Percentiles rank a stretch among this genome's conserved stretches.
These are phyloP conservation scores for Ogataea parapolymorpha DNA, from an alignment of 805 yeast species.

Conservation along the genomic window DNA sequence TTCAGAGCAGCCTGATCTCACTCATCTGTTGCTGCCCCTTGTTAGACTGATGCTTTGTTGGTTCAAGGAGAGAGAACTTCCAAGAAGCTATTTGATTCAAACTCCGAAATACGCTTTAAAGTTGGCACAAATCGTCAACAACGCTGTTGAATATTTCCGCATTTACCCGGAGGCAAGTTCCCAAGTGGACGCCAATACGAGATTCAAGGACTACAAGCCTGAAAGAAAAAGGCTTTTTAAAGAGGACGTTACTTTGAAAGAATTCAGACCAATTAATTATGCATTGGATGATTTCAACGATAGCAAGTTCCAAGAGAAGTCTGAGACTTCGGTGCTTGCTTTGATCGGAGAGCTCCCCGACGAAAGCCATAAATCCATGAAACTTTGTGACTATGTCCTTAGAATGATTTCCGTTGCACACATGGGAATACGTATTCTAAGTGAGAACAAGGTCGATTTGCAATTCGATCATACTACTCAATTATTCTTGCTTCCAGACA, in stretches of 20 bases:
- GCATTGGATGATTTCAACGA: constrained; percentile 63
- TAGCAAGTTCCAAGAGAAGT: constrained; percentile 38
- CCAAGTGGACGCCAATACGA: neutral
- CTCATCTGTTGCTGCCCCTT: constrained; percentile 33
- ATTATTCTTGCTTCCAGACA: constrained; percentile 16
- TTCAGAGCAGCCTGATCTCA: constrained; percentile 17
- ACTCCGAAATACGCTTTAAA: constrained; percentile 16
- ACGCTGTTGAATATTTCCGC: constrained; percentile 15
- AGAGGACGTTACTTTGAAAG: constrained; percentile 64
- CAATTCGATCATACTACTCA: constrained; percentile 20
- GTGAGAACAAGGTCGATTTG: constrained; percentile 30
- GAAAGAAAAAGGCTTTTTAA: constrained; percentile 50
- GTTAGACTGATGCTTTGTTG: constrained; percentile 54
- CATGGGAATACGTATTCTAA: constrained; percentile 29
- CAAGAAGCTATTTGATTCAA: constrained; percentile 30
- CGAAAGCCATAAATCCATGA: constrained; percentile 26
- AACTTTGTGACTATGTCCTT: constrained; percentile 30
- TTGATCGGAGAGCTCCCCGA: constrained; percentile 33
- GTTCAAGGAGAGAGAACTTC: constrained; percentile 49
- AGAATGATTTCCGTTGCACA: constrained; percentile 36
- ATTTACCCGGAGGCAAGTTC: constrained; percentile 7
- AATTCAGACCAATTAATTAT: constrained; percentile 52
- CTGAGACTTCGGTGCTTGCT: constrained; percentile 29
- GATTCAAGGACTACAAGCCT: constrained; percentile 34
- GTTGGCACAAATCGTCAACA: constrained; percentile 23